These are phyloP conservation scores for Fagopyrum esculentum DNA, from an alignment of 148 eudicot genomes.

Conservation along the genomic window DNA sequence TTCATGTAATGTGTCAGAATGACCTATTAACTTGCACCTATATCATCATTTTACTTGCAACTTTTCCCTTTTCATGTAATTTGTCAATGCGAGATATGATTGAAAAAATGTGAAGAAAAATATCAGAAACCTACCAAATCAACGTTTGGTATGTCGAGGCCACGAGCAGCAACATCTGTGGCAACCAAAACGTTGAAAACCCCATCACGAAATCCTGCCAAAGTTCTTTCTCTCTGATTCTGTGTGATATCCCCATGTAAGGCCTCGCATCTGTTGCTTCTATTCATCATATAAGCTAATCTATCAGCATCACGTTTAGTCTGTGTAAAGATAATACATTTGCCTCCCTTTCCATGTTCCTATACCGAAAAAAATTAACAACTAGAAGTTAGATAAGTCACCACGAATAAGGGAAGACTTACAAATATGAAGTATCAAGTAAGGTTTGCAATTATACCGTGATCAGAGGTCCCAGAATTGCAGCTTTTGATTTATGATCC, in stretches of 20 bases:
- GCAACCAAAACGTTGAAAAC: slow-evolving; percentile 71
- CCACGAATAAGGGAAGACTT: neutral
- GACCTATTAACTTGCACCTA: neutral
- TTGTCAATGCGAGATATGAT: neutral
- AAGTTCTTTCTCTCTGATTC: slow-evolving; percentile 83
- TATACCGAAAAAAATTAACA: slow-evolving; percentile 16
- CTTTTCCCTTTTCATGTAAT: neutral
- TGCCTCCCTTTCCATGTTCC: slow-evolving; percentile 96
- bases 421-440: neutral
- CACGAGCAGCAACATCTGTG: slow-evolving; percentile 99
- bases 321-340: slow-evolving; percentile 89
- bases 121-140: slow-evolving; percentile 57
- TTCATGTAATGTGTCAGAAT: neutral
- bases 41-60: neutral
- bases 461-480: slow-evolving; percentile 61
- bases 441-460: slow-evolving; percentile 29
- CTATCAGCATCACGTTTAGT: slow-evolving; percentile 94
- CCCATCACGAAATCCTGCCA: slow-evolving; percentile 71
- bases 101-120: neutral
- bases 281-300: slow-evolving; percentile 58
- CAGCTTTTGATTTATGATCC: slow-evolving; percentile 51
- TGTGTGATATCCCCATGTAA: slow-evolving; percentile 93
- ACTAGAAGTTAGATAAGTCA: neutral
- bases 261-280: slow-evolving; percentile 57
- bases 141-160: slow-evolving; percentile 95